Evolutionary conservation across 352 stramenopile genomes (phyloP), one percentile per base, ranked within the genome.

Genomic region (Lagenidium sp.): DNA sequence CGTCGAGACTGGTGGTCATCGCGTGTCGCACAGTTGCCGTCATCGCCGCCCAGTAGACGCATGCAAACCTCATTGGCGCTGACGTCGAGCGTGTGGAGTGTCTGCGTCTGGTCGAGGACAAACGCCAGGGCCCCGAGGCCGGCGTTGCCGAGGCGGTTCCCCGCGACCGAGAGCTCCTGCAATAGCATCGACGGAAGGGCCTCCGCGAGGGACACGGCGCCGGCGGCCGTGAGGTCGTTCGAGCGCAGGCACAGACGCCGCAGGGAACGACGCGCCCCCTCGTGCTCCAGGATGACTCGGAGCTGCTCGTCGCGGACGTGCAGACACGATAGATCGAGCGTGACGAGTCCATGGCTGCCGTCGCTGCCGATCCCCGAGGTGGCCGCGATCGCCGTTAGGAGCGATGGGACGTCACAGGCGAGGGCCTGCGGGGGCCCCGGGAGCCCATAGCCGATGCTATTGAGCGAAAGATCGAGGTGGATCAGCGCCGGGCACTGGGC

Each of bases 161-260:
- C 69, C 6, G 52, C 31, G 0, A 48, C 36, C 6, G 53, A 61
- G 3, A 47, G 44, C 3, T 58, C 21, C 3, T 60, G 36, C 7
- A 62, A 58, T 23, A 61, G 72, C 2, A 49, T n/a, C n/a, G n/a
- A n/a, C 65, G 25, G 42, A 12, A 11, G 15, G 1, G 8, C 16
- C 28, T 32, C 28, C 4, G 44, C 34, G 25, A 49, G 12, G 6
- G 7, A 7, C 11, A 22, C 36, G 11, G 22, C 19, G 4, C 40
- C 32, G 15, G 2, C 21, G 32, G 18, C 31, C 2, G 23, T 15
- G 4, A 6, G 19, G 15, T 16, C 5, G 2, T 24, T 29, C 1
- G 29, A 10, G 6, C 20, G 43, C 4, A 50, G 6, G 3, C 23
- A 41, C 5, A 50, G 15, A 1, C 4, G 5, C 0, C 28, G 28